A percentile compares a stretch with the other conserved stretches of the same genome.
phyloP scores from a whole-genome alignment of 1,284 basidiomycete genomes.

The Ganoderma leucocontextum region DNA sequence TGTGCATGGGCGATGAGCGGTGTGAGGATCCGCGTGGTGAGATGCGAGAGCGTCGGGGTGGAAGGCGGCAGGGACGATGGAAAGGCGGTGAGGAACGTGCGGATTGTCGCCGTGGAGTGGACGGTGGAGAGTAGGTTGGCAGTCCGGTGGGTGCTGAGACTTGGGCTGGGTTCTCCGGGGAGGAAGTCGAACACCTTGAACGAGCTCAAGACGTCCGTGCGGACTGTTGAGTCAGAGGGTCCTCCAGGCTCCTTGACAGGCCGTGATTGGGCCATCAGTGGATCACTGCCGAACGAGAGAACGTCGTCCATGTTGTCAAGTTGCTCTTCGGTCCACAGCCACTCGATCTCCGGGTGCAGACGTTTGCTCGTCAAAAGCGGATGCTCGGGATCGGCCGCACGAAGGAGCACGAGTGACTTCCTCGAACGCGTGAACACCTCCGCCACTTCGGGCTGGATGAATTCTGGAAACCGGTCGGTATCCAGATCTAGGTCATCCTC shows the following conservation, averaged over 20 bases:
- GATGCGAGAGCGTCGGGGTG: conserved; percentile 66
- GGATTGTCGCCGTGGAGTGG: conserved; percentile 44
- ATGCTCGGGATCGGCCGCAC: conserved; percentile 67
- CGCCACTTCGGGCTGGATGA: conserved; percentile 59
- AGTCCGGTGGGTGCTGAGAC: background rate
- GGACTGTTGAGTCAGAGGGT: background rate
- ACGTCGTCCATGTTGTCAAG: conserved; percentile 53
- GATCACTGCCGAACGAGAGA: conserved; percentile 20
- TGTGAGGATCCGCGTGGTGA: conserved; percentile 65
- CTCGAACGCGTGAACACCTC: conserved; percentile 66
- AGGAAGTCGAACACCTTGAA: conserved; percentile 73
- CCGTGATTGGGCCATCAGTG: background rate
- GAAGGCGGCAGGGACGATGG: conserved; percentile 65
- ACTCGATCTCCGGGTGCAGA: conserved; percentile 51
- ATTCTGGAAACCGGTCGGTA: conserved; percentile 58
- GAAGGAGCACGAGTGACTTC: conserved; percentile 70
- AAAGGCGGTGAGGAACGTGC: conserved; percentile 61
- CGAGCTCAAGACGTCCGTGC: conserved; percentile 46
- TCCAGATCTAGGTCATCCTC: conserved; percentile 41
- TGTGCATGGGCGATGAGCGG: conserved; percentile 65
- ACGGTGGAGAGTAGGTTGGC: conserved; percentile 27
- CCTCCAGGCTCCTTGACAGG: background rate
- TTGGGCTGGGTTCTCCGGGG: conserved; percentile 52
- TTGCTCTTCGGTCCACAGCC: conserved; percentile 71
- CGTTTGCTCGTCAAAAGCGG: conserved; percentile 50